These are phyloP conservation scores for Hysterium pulicare DNA, from an alignment of 2,329 filamentous ascomycete species.

Conservation along the genomic window DNA sequence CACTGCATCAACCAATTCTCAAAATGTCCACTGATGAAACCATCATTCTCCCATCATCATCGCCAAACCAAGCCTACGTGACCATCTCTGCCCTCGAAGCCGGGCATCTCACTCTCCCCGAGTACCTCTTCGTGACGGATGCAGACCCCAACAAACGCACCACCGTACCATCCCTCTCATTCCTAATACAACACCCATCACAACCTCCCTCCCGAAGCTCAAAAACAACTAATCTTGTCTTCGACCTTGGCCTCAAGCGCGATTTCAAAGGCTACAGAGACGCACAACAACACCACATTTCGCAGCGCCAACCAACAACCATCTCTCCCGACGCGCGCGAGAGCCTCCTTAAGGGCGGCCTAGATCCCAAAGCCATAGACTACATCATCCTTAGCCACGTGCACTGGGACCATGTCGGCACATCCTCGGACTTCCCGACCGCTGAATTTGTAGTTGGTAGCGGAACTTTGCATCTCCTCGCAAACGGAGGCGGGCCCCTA, in stretches of 20 bases:
- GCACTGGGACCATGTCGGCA: conserved; percentile 59
- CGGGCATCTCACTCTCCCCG: conserved; percentile 46
- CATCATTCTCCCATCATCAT: conserved; percentile 16
- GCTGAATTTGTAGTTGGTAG: conserved; percentile 51
- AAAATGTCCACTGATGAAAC: neutral
- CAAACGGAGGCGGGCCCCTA: conserved; percentile 19
- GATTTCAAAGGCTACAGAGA: conserved; percentile 43
- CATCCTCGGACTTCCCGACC: conserved; percentile 49
- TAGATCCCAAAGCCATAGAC: conserved; percentile 37
- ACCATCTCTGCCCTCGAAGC: conserved; percentile 30
- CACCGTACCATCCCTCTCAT: conserved; percentile 53
- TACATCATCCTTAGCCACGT: conserved; percentile 51
- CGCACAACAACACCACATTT: conserved; percentile 45
- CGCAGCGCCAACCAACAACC: conserved; percentile 44
- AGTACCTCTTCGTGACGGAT: conserved; percentile 46
- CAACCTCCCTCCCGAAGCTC: conserved; percentile 10
- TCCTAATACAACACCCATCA: conserved; percentile 50
- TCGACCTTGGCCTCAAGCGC: conserved; percentile 53
- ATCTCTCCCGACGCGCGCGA: conserved; percentile 44
- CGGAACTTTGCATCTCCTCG: conserved; percentile 26
- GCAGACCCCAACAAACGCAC: conserved; percentile 42
- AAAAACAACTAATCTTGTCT: conserved; percentile 44
- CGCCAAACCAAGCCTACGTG: conserved; percentile 23
- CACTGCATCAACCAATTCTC: no score
- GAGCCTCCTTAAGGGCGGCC: conserved; percentile 34